Percentiles rank a stretch among this genome's conserved stretches.
Conservation (phyloP, 1,139 yeast species). For the Hemisphaericaspora xylofermentans region DNA sequence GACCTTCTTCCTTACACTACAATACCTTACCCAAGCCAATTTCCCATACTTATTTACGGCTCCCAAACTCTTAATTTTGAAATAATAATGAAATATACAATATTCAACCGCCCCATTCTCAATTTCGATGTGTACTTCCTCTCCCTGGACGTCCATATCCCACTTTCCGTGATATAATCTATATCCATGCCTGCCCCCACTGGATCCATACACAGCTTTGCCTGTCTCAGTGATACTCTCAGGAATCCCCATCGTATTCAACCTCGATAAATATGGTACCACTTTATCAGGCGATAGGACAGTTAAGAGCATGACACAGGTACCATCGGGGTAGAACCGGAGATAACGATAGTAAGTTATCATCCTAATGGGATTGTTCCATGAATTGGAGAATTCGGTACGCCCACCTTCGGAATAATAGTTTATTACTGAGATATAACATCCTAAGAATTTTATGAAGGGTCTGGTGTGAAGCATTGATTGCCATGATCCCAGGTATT, state of each 20-base stretch:
- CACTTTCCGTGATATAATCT: constrained; percentile 54
- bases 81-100: constrained; percentile 62
- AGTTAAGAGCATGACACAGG: constrained; percentile 63
- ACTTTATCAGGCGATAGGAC: constrained; percentile 64
- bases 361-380: constrained; percentile 76
- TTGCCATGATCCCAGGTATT: constrained; percentile 54
- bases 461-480: constrained; percentile 56
- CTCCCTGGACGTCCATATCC: constrained; percentile 47
- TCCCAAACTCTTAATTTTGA: constrained; percentile 58
- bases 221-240: constrained; percentile 15
- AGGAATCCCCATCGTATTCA: constrained; percentile 21
- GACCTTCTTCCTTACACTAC: constrained; percentile 50
- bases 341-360: constrained; percentile 86
- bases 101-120: constrained; percentile 62
- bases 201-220: constrained; percentile 9
- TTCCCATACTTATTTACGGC: constrained; percentile 57
- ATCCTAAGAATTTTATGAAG: constrained; percentile 73
- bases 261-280: constrained; percentile 51
- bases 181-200: constrained; percentile 31
- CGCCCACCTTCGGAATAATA: constrained; percentile 80
- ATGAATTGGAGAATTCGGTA: constrained; percentile 61
- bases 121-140: constrained; percentile 56
- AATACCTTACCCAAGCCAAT: constrained; percentile 64
- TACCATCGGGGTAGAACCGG: constrained; percentile 79
- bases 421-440: constrained; percentile 82